A percentile compares a stretch with the other conserved stretches of the same genome.
These are phyloP conservation scores for Durio zibethinus DNA, from an alignment of 345 rosid species.

Conservation along the genomic window DNA sequence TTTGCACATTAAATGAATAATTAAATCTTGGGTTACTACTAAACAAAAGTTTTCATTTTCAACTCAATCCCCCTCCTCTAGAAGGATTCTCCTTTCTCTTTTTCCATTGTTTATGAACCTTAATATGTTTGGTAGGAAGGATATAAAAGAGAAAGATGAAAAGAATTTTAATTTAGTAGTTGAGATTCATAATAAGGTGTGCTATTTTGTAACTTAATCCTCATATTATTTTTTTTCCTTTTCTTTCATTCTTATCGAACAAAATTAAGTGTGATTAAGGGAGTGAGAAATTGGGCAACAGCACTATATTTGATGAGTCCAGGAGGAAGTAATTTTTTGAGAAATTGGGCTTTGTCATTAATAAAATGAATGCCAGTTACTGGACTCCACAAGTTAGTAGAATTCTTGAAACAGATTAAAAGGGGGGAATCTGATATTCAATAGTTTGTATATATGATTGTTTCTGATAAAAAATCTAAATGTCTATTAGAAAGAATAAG, in stretches of 20 bases:
- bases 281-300: neutral
- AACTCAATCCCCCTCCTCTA: neutral
- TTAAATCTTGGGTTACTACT: too few relatives aligned
- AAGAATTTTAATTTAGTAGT: too few relatives aligned
- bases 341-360: neutral
- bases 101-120: too few relatives aligned
- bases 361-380: neutral
- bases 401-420: slow-evolving; percentile 2
- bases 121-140: too few relatives aligned
- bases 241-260: too few relatives aligned
- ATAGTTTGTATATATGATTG: neutral
- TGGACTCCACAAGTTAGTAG: neutral
- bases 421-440: neutral
- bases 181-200: neutral
- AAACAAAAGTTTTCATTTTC: neutral
- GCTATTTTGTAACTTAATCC: neutral
- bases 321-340: neutral
- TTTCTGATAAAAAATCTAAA: slow-evolving; percentile 6
- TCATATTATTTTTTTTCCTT: too few relatives aligned
- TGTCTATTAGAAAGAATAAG: neutral
- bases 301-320: neutral
- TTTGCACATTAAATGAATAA: neutral
- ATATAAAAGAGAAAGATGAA: too few relatives aligned
- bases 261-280: neutral
- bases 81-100: neutral